Evolutionary conservation across 2,329 filamentous ascomycete genomes (phyloP), one percentile per base, ranked within the genome.

Genomic region (Trichoderma sp.): DNA sequence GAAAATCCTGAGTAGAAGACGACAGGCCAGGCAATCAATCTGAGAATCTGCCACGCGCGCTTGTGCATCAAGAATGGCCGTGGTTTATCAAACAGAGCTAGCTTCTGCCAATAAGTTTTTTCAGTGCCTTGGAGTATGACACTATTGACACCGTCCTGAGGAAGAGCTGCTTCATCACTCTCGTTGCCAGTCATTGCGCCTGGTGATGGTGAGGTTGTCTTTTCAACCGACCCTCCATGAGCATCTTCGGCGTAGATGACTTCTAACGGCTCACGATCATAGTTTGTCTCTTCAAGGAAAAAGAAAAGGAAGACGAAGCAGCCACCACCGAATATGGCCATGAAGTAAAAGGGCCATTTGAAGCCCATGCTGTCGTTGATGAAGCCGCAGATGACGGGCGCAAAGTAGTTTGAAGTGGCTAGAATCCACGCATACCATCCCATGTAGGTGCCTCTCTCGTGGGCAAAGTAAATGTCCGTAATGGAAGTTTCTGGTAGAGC

Each of bases 201-300:
- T 18, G 65, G 21, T 6, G 68, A 57, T 14, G 32, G 36, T 56
- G 65, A 47, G 6, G 30, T 12, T 15, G 51, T 30, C 47, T 76
- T 14, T 72, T 73, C 61, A 6, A 57, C 43, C 11, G 30, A 71
- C 12, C 18, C 58, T 24, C 15, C n/a, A 9, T 36, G 51, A 34
- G 28, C n/a, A 1, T 34, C 57, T 32, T 39, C 65, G 4, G 64
- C 63, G 32, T 69, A 69, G 47, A 70, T 63, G 1, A 70, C 11
- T 6, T 67, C 71, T 15, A 34, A 28, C 12, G 58, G 51, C 26
- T 53, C 15, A 24, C 85, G 81, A 57, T 83, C 79, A 74, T 90
- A 90, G 15, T 85, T 84, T 7, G 87, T 88, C 76, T 91, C 88
- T 74, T 90, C 88, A 73, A 89, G 86, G 75, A 90, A 86, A 72